These are phyloP conservation scores for Avena sativa DNA, from an alignment of 176 grass and related monocot genomes.

Conservation along the genomic window DNA sequence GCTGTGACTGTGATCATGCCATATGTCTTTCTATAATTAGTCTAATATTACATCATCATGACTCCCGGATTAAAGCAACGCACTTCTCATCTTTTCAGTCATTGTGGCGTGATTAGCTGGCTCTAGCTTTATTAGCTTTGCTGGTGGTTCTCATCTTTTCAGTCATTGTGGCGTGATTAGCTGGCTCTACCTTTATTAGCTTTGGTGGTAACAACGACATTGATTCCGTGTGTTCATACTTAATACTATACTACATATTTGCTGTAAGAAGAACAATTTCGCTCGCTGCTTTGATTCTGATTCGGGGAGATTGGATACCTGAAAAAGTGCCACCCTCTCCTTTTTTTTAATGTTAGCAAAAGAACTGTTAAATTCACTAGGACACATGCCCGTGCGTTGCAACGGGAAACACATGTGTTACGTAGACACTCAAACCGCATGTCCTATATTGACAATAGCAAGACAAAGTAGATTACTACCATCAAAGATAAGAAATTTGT, in stretches of 20 bases:
- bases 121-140: conserved; percentile 10
- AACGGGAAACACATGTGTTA: too few species aligned
- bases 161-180: conserved; percentile 28
- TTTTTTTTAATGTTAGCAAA: too few species aligned
- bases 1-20: conserved; percentile 18
- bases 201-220: conserved; percentile 5
- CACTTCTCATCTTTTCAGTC: not conserved
- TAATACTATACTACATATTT: not conserved
- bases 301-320: too few species aligned
- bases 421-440: too few species aligned
- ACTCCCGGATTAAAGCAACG: not conserved
- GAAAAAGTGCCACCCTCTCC: too few species aligned
- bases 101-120: conserved; percentile 30
- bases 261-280: not conserved
- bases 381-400: too few species aligned
- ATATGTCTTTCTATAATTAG: conserved; percentile 2
- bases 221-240: not conserved
- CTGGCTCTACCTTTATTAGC: conserved; percentile 8
- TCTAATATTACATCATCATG: not conserved
- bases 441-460: too few species aligned
- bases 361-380: too few species aligned
- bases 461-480: too few species aligned
- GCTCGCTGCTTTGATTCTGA: too few species aligned
- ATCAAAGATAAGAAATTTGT: too few species aligned
- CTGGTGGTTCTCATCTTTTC: not conserved